Conservation (phyloP, 2,329 filamentous ascomycete species). For the Akanthomyces lecanii region DNA sequence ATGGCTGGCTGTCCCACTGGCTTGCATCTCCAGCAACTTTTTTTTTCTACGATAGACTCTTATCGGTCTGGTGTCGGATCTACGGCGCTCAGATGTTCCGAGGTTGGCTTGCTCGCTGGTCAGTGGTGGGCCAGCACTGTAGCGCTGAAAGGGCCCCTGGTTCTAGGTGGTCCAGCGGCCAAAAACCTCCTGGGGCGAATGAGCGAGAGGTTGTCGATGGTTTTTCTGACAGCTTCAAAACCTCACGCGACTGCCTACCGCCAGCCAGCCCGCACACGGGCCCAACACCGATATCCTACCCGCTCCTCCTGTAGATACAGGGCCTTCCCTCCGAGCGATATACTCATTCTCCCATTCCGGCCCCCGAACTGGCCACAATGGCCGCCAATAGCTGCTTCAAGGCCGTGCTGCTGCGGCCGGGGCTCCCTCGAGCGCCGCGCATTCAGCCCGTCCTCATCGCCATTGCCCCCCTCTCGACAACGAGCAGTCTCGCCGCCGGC, state of each 20-base stretch:
- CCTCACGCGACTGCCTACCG: conserved; percentile 8
- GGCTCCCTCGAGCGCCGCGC: conserved; percentile 30
- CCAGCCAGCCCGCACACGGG: conserved; percentile 6
- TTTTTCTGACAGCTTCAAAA: conserved; percentile 10
- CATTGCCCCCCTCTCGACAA: conserved; percentile 41
- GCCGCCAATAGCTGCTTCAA: conserved; percentile 39
- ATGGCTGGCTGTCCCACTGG: background rate
- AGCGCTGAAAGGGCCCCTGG: background rate
- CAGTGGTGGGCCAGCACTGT: background rate
- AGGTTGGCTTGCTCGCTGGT: background rate
- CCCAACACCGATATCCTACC: background rate
- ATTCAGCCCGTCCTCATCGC: conserved; percentile 30
- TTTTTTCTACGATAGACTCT: conserved; percentile 15
- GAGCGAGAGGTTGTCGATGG: background rate
- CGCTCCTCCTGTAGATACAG: background rate
- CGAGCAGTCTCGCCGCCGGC: conserved; percentile 26
- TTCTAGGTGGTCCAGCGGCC: background rate
- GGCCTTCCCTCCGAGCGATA: background rate
- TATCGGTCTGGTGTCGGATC: conserved; percentile 8
- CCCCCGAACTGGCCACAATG: conserved; percentile 18
- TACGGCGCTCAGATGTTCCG: conserved; percentile 14
- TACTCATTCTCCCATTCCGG: background rate
- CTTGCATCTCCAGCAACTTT: conserved; percentile 2
- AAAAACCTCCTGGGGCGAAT: background rate
- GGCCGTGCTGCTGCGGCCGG: conserved; percentile 36